Evolutionary conservation across 441 rosid genomes (phyloP).

Genomic region (Gossypium davidsonii): DNA sequence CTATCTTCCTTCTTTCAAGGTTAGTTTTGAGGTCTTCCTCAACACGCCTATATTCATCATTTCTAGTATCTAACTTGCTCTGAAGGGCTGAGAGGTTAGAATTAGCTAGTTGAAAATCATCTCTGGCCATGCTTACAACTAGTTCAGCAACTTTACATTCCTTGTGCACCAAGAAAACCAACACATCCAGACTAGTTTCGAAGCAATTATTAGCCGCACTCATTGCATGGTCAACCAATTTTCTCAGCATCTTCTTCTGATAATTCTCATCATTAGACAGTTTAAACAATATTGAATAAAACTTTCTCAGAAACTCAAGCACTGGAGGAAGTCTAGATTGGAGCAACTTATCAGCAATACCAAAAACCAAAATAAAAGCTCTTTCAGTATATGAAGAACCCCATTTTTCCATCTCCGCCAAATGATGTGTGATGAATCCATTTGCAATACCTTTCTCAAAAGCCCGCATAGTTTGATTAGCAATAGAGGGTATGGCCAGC

Average conservation of each 20-base stretch:
- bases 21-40: slow-evolving; percentile 62
- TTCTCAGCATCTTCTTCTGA: slow-evolving; percentile 71
- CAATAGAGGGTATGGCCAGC: slow-evolving; percentile 78
- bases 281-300: slow-evolving; percentile 74
- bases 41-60: no score
- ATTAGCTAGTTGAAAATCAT: no score
- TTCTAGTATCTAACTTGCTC: no score
- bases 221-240: slow-evolving; percentile 80
- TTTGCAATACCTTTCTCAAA: slow-evolving; percentile 89
- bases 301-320: slow-evolving; percentile 72
- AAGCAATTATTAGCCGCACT: slow-evolving; percentile 52
- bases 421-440: slow-evolving; percentile 65
- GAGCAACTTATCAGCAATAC: slow-evolving; percentile 83
- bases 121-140: no score
- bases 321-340: slow-evolving; percentile 62
- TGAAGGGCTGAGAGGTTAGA: no score
- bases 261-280: slow-evolving; percentile 77
- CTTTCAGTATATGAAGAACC: slow-evolving; percentile 16
- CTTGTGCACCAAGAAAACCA: slow-evolving; percentile 48
- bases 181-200: slow-evolving; percentile 68
- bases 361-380: slow-evolving; percentile 70
- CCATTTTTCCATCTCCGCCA: slow-evolving; percentile 72
- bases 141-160: no score
- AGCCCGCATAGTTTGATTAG: slow-evolving; percentile 77
- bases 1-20: slow-evolving; percentile 52